Conservation (phyloP, 371 early-diverging fungal genomes). For the Coemansia sp. region DNA sequence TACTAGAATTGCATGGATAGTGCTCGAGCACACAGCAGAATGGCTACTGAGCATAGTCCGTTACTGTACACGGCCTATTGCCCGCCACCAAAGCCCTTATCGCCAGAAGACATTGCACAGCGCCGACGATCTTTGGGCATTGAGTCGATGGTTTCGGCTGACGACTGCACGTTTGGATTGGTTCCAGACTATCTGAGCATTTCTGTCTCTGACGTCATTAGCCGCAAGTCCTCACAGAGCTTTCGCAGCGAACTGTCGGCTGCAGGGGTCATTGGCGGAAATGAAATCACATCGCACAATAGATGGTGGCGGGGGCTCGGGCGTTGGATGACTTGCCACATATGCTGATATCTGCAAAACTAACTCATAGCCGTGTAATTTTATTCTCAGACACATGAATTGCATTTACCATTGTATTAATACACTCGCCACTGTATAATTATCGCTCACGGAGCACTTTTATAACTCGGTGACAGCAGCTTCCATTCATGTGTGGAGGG, state of each 20-base stretch:
- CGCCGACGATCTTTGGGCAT: slow-evolving; percentile 43
- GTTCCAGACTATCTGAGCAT: slow-evolving; percentile 5
- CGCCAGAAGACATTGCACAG: slow-evolving; percentile 42
- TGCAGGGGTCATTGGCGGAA: background rate
- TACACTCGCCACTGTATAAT: background rate
- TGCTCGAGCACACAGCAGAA: background rate
- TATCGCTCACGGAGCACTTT: background rate
- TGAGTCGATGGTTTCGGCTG: slow-evolving; percentile 13
- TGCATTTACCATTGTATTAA: background rate
- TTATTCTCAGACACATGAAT: background rate
- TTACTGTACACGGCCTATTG: slow-evolving; percentile 31
- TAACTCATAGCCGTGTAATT: background rate
- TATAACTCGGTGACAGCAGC: background rate
- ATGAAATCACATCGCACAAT: background rate
- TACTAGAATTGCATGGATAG: background rate
- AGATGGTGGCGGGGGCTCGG: background rate
- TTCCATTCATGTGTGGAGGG: too few relatives aligned
- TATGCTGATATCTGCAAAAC: background rate
- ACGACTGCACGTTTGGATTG: background rate
- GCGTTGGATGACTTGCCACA: background rate
- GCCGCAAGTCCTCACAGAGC: slow-evolving; percentile 13
- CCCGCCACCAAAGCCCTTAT: slow-evolving; percentile 42
- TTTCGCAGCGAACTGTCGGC: slow-evolving; percentile 1
- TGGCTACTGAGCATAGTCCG: slow-evolving; percentile 14
- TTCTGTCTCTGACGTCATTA: background rate